Evolutionary conservation across 257 asterid species (phyloP).

Genomic region (Oldenlandia corymbosa): DNA sequence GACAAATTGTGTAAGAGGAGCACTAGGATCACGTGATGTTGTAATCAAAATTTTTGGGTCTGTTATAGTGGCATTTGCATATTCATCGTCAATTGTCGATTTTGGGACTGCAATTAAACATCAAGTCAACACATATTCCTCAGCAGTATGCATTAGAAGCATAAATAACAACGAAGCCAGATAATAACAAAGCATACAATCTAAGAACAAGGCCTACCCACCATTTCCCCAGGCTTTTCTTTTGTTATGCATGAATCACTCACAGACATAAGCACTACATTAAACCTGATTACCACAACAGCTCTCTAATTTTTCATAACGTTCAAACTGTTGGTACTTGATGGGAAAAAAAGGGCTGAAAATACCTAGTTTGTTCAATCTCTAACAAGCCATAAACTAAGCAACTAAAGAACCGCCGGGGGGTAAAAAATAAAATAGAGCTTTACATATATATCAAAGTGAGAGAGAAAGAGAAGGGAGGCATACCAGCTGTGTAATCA

Average conservation of each 20-base stretch:
- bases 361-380: not conserved
- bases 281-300: not conserved
- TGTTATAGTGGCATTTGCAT: slow-evolving; percentile 63
- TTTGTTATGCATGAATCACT: not conserved
- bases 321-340: not conserved
- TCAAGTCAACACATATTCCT: not conserved
- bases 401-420: not conserved
- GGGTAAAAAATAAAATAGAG: not conserved
- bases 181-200: not conserved
- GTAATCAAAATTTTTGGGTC: slow-evolving; percentile 91
- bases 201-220: not conserved
- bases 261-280: not conserved
- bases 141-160: not conserved
- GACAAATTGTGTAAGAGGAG: slow-evolving; percentile 90
- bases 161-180: not conserved
- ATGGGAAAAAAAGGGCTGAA: no score
- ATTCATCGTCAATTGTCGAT: slow-evolving; percentile 90
- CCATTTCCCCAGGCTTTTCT: not conserved
- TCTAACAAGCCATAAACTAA: not conserved
- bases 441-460: not conserved
- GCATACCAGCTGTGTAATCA: slow-evolving; percentile 69
- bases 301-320: not conserved
- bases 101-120: slow-evolving; percentile 50
- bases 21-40: slow-evolving; percentile 89
- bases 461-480: not conserved